Evolutionary conservation across 2,329 filamentous ascomycete species (phyloP).

Genomic region (Sordariomycetes sp.): DNA sequence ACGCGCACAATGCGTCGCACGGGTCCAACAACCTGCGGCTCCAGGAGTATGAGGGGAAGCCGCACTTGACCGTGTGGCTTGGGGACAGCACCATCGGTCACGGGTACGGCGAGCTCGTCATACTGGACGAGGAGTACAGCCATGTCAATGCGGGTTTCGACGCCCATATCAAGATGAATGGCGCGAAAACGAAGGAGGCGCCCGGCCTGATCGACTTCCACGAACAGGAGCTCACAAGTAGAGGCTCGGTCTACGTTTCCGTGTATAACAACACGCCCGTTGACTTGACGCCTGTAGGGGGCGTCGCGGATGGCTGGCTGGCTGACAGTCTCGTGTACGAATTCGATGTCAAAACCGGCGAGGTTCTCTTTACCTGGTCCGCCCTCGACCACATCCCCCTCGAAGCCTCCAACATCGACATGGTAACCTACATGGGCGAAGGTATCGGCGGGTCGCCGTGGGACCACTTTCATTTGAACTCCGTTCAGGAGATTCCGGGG

Average conservation of each 20-base stretch:
- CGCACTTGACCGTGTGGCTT: neutral
- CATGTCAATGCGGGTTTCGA: neutral
- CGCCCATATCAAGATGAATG: slow-evolving; percentile 6
- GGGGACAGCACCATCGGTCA: slow-evolving; percentile 1
- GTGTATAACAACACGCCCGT: slow-evolving; percentile 12
- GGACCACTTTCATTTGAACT: slow-evolving; percentile 17
- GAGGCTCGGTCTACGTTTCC: slow-evolving; percentile 11
- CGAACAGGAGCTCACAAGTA: slow-evolving; percentile 1
- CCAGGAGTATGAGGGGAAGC: slow-evolving; percentile 1
- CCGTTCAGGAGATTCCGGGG: slow-evolving; percentile 12
- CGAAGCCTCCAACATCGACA: slow-evolving; percentile 3
- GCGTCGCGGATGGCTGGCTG: slow-evolving; percentile 8
- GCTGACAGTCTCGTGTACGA: slow-evolving; percentile 27
- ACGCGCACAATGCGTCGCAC: neutral
- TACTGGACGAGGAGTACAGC: neutral
- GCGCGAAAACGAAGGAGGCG: neutral
- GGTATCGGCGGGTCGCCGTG: slow-evolving; percentile 3
- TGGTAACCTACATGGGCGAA: slow-evolving; percentile 1
- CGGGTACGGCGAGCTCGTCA: neutral
- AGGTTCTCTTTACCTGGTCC: slow-evolving; percentile 30
- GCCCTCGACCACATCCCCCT: slow-evolving; percentile 19
- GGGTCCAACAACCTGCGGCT: slow-evolving; percentile 1
- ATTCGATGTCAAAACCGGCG: slow-evolving; percentile 26
- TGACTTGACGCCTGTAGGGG: slow-evolving; percentile 10
- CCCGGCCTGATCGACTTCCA: slow-evolving; percentile 5